Evolutionary conservation across 2,329 filamentous ascomycete species (phyloP).

Genomic region (Huntiella decipiens): DNA sequence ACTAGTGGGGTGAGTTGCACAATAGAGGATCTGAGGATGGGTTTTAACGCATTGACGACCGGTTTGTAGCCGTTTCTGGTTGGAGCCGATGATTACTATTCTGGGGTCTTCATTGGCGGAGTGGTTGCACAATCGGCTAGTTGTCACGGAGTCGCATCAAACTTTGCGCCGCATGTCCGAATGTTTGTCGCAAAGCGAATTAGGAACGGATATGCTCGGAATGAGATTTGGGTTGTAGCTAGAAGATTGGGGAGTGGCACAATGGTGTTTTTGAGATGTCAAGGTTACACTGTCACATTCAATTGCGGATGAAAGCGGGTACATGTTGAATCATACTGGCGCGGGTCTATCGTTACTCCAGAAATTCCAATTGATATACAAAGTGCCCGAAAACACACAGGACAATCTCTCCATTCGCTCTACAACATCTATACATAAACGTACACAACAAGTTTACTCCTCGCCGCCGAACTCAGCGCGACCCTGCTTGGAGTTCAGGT

Average conservation of each 20-base stretch:
- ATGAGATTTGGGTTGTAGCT: too few species aligned
- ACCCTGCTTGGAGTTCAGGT: slow-evolving; percentile 62
- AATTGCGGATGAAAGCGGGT: not conserved
- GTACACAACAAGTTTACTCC: slow-evolving; percentile 14
- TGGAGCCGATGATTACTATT: slow-evolving; percentile 2
- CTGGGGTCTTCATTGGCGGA: slow-evolving; percentile 1
- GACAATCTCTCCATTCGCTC: not conserved
- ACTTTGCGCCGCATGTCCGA: not conserved
- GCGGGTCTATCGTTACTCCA: slow-evolving; percentile 9
- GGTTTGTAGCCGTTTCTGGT: not conserved
- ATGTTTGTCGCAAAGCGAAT: not conserved
- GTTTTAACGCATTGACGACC: not conserved
- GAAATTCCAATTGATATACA: slow-evolving; percentile 11
- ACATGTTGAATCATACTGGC: slow-evolving; percentile 5
- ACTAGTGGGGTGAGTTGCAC: slow-evolving; percentile 9
- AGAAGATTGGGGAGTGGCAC: too few species aligned
- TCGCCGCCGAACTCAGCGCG: slow-evolving; percentile 32
- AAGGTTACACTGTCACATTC: not conserved
- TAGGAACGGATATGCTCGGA: too few species aligned
- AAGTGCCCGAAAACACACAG: slow-evolving; percentile 7
- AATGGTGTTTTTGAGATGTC: too few species aligned
- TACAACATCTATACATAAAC: not conserved
- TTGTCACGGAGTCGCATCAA: not conserved
- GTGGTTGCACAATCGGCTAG: not conserved
- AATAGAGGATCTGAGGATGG: slow-evolving; percentile 4